Evolutionary conservation across 2,329 filamentous ascomycete genomes (phyloP), one percentile per base, ranked within the genome.

Genomic region (Aspergillus candidus): DNA sequence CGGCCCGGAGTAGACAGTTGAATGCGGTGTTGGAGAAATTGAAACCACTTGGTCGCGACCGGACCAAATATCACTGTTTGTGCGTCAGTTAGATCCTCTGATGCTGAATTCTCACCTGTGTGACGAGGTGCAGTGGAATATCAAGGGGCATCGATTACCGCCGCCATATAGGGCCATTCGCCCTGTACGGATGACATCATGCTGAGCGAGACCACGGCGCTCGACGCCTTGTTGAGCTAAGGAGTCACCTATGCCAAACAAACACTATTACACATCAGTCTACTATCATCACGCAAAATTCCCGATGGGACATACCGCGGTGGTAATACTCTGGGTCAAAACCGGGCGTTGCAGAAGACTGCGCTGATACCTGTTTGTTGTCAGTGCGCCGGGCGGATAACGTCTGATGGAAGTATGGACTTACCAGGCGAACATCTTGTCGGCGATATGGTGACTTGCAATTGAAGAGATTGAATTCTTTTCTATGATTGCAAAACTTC

Each of bases 151-250:
- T 18, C 1, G 22, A 27, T 12, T 31, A 53, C 50, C 48, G 30
- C 50, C 50, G 0, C 50, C 50, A 4, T 53, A 53, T 1, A 53
- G 18, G 2, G 41, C 41, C 45, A 50, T 50, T 5, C 48, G 45
- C 11, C 32, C 41, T 4, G 48, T 50, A 6, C 48, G 44, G 11
- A 30, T 41, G 31, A 47, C 27, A 34, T 53, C 50, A 42, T 53
- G 49, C 6, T 35, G 13, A 4, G 31, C n/a, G 10, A 51, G 15
- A 7, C 43, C 40, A 14, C 37, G 46, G 13, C 43, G 46, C 22
- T 53, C 50, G 3, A 53, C 43, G n/a, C 40, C 46, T 33, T 51
- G 48, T n/a, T 53, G 48, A 10, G 50, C 50, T 5, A 51, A 35
- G 10, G 46, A 35, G 18, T 53, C 50, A 11, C 50, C 50, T 2